Percentiles rank a stretch among this genome's conserved stretches.
These are phyloP conservation scores for Sclerotinia subarctica DNA, from an alignment of 2,329 filamentous ascomycete genomes.

Conservation along the genomic window DNA sequence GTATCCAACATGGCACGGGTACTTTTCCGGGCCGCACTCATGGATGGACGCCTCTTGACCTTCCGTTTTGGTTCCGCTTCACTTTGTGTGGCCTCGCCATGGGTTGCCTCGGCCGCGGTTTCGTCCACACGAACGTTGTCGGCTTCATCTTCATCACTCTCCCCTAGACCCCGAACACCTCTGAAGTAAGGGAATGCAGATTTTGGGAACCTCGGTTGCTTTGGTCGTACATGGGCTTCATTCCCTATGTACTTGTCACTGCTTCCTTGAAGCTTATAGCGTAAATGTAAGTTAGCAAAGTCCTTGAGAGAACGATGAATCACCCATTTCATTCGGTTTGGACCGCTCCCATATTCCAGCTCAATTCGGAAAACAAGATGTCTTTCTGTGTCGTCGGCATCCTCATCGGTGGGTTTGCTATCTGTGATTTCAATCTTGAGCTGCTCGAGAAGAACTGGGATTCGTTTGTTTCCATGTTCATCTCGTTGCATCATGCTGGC, in stretches of 20 bases:
- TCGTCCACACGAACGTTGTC: constrained; percentile 40
- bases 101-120: constrained; percentile 60
- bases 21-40: constrained; percentile 43
- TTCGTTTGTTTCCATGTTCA: constrained; percentile 90
- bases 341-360: constrained; percentile 91
- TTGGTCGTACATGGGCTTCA: constrained; percentile 65
- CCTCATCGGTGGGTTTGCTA: constrained; percentile 63
- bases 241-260: constrained; percentile 75
- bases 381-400: constrained; percentile 50
- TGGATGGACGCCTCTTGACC: constrained; percentile 51
- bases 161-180: constrained; percentile 71
- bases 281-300: constrained; percentile 87
- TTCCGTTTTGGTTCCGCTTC: constrained; percentile 59
- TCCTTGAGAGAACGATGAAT: constrained; percentile 84
- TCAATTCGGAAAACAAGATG: constrained; percentile 90
- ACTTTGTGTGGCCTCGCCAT: constrained; percentile 67
- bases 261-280: constrained; percentile 83
- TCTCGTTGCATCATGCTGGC: constrained; percentile 98
- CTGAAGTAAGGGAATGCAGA: constrained; percentile 88
- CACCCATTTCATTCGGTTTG: constrained; percentile 95
- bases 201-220: constrained; percentile 85
- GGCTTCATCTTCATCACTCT: constrained; percentile 66
- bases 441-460: constrained; percentile 92
- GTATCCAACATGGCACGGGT: constrained; percentile 46
- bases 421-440: constrained; percentile 84